These are phyloP conservation scores for Suillus cothurnatus DNA, from an alignment of 768 basidiomycete genomes.

Conservation along the genomic window DNA sequence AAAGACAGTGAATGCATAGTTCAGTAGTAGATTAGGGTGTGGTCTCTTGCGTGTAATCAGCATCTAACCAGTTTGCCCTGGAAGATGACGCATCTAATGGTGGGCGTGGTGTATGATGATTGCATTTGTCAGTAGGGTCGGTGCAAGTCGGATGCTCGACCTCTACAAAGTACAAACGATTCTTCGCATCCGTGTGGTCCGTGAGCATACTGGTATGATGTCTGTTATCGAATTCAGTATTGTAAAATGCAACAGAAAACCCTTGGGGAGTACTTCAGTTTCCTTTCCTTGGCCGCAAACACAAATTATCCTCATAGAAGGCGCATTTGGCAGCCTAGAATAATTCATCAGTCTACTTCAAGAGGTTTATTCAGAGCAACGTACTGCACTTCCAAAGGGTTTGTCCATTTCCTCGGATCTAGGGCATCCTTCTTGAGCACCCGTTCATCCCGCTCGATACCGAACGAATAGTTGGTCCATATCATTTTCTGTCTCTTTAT, in stretches of 20 bases:
- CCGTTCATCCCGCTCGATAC: constrained; percentile 77
- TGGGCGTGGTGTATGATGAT: constrained; percentile 38
- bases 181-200: constrained; percentile 72
- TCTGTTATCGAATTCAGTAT: neutral
- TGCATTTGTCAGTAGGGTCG: constrained; percentile 46
- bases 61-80: constrained; percentile 82
- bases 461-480: constrained; percentile 82
- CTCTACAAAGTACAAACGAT: constrained; percentile 47
- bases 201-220: constrained; percentile 62
- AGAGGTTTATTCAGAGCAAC: constrained; percentile 2
- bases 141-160: constrained; percentile 43
- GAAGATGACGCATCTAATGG: constrained; percentile 57
- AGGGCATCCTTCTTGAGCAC: constrained; percentile 63
- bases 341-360: constrained; percentile 4
- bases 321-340: constrained; percentile 79
- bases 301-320: constrained; percentile 90
- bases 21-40: constrained; percentile 11
- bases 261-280: constrained; percentile 65
- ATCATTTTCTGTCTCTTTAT: constrained; percentile 67
- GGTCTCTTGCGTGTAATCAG: constrained; percentile 69
- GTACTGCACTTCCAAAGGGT: constrained; percentile 82
- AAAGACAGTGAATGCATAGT: neutral
- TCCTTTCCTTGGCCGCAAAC: constrained; percentile 96
- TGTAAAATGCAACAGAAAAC: constrained; percentile 8
- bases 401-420: constrained; percentile 88